Evolutionary conservation across 2,329 filamentous ascomycete genomes (phyloP), one percentile per base, ranked within the genome.

Genomic region (Graphiopsis chlorocephala): DNA sequence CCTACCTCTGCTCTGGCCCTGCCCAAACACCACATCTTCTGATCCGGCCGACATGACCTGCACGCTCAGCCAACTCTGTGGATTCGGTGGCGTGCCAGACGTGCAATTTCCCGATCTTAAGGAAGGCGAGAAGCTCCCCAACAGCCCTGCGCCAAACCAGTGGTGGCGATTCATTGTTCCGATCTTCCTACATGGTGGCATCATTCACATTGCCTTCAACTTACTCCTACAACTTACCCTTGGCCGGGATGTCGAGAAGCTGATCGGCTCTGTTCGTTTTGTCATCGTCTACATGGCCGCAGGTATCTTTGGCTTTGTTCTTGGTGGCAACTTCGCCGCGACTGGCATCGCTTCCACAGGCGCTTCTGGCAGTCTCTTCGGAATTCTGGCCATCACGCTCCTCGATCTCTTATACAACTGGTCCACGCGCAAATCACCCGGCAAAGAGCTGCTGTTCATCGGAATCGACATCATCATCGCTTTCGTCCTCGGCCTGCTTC

Each of bases 81-180:
- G 93, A 29, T 95, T 97, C 72, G 84, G 84, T 64, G 90, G 90
- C 66, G 88, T 93, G 6, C 88, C 88, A 0, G 86, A 93, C 68
- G 48, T 62, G 1, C 47, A 53, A 10, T 62, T 62, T 33, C 38
- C 38, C 3, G 33, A 62, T n/a, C 60, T 62, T 4, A 90, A 91
- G 10, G 71, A 76, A 20, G 75, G 75, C 28, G 80, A 81, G 48
- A 77, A 79, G 50, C 74, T 85, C 60, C 84, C 87, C 70, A 83
- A 88, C 66, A 75, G 77, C 11, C 81, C 89, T 2, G 84, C 86
- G 66, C 95, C 95, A 0, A 88, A 98, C 75, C 95, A 99, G 77
- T 99, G 95, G 95, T 99, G 86, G 79, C 90, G 95, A 66, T 98
- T 99, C 81, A 97, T 99, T 74, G 81, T 90, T 1, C 94, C 95